phyloP scores from a whole-genome alignment of 176 grass and related monocot species.

The Carex cristatella region DNA sequence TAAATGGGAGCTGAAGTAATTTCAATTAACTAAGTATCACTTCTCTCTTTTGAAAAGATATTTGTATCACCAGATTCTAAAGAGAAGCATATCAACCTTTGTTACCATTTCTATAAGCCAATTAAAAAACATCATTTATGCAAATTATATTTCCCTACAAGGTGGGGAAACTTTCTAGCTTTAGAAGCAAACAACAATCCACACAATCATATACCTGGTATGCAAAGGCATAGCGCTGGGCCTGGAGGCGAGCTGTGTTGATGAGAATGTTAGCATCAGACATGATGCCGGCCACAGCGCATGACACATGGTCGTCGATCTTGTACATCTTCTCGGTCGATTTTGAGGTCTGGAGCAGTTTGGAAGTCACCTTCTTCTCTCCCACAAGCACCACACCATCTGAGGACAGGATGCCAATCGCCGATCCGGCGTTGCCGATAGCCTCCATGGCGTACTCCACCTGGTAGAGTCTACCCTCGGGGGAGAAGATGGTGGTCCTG shows the following conservation, averaged over 20 bases:
- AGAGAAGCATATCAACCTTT: background rate
- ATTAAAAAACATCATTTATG: background rate
- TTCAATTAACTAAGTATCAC: background rate
- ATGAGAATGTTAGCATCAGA: constrained; percentile 93
- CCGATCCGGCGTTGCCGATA: constrained; percentile 83
- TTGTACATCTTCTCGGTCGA: constrained; percentile 98
- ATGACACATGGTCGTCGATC: constrained; percentile 88
- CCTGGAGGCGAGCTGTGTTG: constrained; percentile 91
- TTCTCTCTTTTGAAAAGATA: background rate
- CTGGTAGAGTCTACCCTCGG: constrained; percentile 87
- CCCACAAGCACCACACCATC: constrained; percentile 80
- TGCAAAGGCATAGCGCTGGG: constrained; percentile 76
- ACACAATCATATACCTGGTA: constrained; percentile 39
- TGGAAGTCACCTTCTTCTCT: constrained; percentile 95
- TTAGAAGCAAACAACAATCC: background rate
- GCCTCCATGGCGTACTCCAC: constrained; percentile 99
- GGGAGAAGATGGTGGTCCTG: constrained; percentile 95
- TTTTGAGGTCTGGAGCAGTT: constrained; percentile 85
- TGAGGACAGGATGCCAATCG: constrained; percentile 56
- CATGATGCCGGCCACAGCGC: constrained; percentile 90
- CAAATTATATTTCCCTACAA: background rate
- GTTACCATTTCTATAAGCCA: background rate
- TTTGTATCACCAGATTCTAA: background rate
- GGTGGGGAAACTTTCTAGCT: background rate
- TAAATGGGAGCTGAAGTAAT: background rate